Conservation (phyloP, 176 grass and related monocot species). For the Leersia perrieri region DNA sequence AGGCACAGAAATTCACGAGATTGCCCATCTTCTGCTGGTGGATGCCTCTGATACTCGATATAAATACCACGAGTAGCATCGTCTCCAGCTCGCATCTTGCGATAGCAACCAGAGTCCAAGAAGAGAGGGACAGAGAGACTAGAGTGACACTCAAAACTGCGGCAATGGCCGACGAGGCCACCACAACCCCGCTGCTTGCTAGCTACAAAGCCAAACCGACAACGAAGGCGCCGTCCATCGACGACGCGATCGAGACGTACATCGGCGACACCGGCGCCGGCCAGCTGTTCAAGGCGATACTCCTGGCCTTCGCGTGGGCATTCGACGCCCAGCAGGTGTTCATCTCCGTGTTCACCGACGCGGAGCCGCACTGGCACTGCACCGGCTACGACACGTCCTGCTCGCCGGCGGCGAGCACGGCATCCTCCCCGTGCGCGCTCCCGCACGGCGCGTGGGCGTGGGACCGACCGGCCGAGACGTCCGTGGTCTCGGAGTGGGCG, state of each 20-base stretch:
- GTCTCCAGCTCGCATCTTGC: background rate
- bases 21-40: background rate
- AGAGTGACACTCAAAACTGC: no score
- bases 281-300: constrained; percentile 60
- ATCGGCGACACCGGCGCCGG: constrained; percentile 33
- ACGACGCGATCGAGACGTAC: constrained; percentile 73
- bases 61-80: constrained; percentile 23
- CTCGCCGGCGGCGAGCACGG: constrained; percentile 20
- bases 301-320: constrained; percentile 70
- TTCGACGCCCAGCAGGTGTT: constrained; percentile 97
- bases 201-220: constrained; percentile 5
- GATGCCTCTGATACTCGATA: background rate
- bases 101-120: background rate
- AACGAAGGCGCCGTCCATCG: constrained; percentile 40
- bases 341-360: constrained; percentile 90
- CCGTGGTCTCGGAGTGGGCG: constrained; percentile 75
- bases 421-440: constrained; percentile 56
- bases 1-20: background rate
- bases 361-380: constrained; percentile 76
- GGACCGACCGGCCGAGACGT: constrained; percentile 42
- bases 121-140: background rate
- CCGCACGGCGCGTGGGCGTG: constrained; percentile 55
- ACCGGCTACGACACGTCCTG: constrained; percentile 35
- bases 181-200: constrained; percentile 46
- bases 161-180: constrained; percentile 37